A percentile compares a stretch with the other conserved stretches of the same genome.
Conservation (phyloP, 1,139 yeast species). For the Suhomyces wounanorum region DNA sequence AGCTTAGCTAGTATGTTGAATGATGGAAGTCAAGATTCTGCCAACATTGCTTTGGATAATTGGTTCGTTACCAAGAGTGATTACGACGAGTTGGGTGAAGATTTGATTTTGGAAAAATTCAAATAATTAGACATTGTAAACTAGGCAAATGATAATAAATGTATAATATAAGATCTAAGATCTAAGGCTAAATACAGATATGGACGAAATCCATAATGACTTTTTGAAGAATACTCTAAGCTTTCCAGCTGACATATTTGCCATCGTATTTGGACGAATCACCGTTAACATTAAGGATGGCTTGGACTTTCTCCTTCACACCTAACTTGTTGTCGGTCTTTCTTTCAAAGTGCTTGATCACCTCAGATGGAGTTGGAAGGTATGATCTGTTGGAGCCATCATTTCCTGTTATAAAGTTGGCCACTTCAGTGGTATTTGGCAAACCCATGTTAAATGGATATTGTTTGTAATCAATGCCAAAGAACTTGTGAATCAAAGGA, state of each 20-base stretch:
- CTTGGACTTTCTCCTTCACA: slow-evolving; percentile 56
- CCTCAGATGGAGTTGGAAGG: slow-evolving; percentile 69
- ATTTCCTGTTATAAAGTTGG: slow-evolving; percentile 62
- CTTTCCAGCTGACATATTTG: slow-evolving; percentile 62
- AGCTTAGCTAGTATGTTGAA: slow-evolving; percentile 57
- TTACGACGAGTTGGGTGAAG: slow-evolving; percentile 63
- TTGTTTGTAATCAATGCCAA: slow-evolving; percentile 54
- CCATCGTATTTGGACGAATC: slow-evolving; percentile 57
- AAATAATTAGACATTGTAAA: slow-evolving; percentile 29
- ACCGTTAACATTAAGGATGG: slow-evolving; percentile 62
- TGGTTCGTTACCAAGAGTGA: slow-evolving; percentile 60
- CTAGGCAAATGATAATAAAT: slow-evolving; percentile 10
- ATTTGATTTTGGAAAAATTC: slow-evolving; percentile 55
- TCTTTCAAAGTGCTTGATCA: slow-evolving; percentile 58
- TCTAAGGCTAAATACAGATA: slow-evolving; percentile 6
- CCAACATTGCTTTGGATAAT: slow-evolving; percentile 48
- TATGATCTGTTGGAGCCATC: slow-evolving; percentile 64
- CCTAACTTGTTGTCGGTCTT: slow-evolving; percentile 60
- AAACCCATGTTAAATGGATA: slow-evolving; percentile 83
- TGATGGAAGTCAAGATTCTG: slow-evolving; percentile 42
- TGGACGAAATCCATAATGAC: neutral
- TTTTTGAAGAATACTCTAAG: slow-evolving; percentile 10
- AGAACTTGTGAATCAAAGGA: slow-evolving; percentile 47
- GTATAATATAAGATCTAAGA: slow-evolving; percentile 9
- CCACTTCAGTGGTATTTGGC: slow-evolving; percentile 65